Conservation (phyloP, 176 grass and related monocot genomes). For the Paspalum vaginatum region DNA sequence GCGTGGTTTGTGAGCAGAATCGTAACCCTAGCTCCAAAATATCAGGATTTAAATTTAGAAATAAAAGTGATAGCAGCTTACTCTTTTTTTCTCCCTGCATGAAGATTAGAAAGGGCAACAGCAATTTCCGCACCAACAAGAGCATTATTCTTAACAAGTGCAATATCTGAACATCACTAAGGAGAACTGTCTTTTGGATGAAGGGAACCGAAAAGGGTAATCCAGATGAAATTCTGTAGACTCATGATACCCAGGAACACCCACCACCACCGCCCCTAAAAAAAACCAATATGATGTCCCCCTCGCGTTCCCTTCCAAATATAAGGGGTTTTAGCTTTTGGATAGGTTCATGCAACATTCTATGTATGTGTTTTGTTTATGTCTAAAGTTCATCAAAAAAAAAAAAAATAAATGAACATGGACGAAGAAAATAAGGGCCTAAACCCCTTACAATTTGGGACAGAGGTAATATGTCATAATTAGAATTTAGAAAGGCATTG, state of each 20-base stretch:
- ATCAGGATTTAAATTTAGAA: not conserved
- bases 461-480: not conserved
- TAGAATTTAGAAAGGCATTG: constrained; percentile 1
- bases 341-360: too few species aligned
- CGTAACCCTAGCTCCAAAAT: not conserved
- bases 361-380: too few species aligned
- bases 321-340: too few species aligned
- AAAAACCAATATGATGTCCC: not conserved
- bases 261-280: not conserved
- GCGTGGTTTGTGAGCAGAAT: not conserved
- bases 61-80: constrained; percentile 32
- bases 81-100: constrained; percentile 38
- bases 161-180: constrained; percentile 71
- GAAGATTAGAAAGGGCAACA: constrained; percentile 65
- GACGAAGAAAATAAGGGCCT: too few species aligned
- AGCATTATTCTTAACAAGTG: constrained; percentile 98
- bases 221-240: not conserved
- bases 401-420: too few species aligned
- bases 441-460: too few species aligned
- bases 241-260: not conserved
- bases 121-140: constrained; percentile 73
- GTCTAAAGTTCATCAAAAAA: too few species aligned
- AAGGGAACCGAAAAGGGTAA: not conserved
- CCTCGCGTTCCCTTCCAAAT: not conserved
- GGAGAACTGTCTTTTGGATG: constrained; percentile 32